Evolutionary conservation across 345 rosid species (phyloP).

Genomic region (Corchorus capsularis): DNA sequence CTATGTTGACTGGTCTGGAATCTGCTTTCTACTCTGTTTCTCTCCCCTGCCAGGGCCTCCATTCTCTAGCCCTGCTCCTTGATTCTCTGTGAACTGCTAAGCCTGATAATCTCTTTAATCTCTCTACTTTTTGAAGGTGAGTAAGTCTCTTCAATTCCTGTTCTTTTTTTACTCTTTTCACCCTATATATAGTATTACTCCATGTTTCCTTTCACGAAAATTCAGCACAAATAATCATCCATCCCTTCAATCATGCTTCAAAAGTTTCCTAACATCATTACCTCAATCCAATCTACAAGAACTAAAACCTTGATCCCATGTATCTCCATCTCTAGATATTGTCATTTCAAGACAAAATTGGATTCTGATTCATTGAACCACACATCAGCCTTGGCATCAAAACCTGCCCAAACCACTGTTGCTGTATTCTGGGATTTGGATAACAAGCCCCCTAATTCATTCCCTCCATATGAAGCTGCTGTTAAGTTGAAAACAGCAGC

Average conservation of each 20-base stretch:
- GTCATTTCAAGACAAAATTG: conserved; percentile 26
- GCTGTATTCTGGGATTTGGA: conserved; percentile 93
- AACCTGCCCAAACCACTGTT: conserved; percentile 37
- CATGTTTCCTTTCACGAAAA: too few relatives aligned
- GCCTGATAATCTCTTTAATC: background rate
- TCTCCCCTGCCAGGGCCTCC: too few relatives aligned
- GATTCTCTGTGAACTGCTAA: background rate
- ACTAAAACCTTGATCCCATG: conserved; percentile 23
- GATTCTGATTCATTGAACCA: conserved; percentile 34
- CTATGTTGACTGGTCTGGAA: too few relatives aligned
- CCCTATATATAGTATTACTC: too few relatives aligned
- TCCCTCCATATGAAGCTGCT: conserved; percentile 75
- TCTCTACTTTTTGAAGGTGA: too few relatives aligned
- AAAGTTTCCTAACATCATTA: conserved; percentile 18
- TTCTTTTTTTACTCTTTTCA: too few relatives aligned
- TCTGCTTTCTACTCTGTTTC: too few relatives aligned
- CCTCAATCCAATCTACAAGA: background rate
- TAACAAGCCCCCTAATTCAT: conserved; percentile 69
- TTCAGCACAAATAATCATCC: background rate
- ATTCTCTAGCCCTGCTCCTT: too few relatives aligned
- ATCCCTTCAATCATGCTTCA: conserved; percentile 21
- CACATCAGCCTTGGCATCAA: conserved; percentile 26
- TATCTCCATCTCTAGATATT: conserved; percentile 21
- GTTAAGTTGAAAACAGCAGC: conserved; percentile 61
- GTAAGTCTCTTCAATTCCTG: too few relatives aligned